Conservation (phyloP, 2,329 filamentous ascomycete genomes). For the Pseudocercospora pini-densiflorae region DNA sequence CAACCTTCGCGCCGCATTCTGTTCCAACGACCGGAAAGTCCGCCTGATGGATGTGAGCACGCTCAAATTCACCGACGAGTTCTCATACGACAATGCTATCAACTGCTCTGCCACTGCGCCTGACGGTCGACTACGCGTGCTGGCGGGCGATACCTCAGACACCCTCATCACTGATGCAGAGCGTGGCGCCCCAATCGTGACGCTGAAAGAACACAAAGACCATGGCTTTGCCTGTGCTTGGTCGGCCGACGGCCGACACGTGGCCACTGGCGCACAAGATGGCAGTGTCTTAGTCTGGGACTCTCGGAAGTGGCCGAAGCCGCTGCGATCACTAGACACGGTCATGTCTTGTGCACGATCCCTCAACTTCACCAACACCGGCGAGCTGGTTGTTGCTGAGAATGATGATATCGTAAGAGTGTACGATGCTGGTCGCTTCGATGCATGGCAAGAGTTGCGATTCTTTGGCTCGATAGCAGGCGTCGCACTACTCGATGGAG, state of each 20-base stretch:
- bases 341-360: conserved; percentile 72
- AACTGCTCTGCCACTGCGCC: conserved; percentile 77
- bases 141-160: conserved; percentile 71
- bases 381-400: conserved; percentile 73
- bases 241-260: conserved; percentile 75
- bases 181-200: conserved; percentile 58
- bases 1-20: conserved; percentile 57
- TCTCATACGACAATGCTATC: conserved; percentile 64
- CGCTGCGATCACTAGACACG: conserved; percentile 60
- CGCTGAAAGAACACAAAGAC: conserved; percentile 63
- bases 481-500: conserved; percentile 68
- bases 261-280: conserved; percentile 80
- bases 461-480: conserved; percentile 78
- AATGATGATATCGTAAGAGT: conserved; percentile 75
- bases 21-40: conserved; percentile 61
- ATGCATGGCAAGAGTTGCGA: conserved; percentile 65
- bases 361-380: conserved; percentile 72
- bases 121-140: conserved; percentile 70
- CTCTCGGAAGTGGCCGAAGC: conserved; percentile 68
- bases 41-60: conserved; percentile 60
- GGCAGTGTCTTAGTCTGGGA: conserved; percentile 76
- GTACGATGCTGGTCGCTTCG: conserved; percentile 50
- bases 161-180: conserved; percentile 73
- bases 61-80: conserved; percentile 61
- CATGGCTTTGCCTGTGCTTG: conserved; percentile 79